Conservation (phyloP, 805 yeast genomes). For the Hanseniaspora jakobsenii region DNA sequence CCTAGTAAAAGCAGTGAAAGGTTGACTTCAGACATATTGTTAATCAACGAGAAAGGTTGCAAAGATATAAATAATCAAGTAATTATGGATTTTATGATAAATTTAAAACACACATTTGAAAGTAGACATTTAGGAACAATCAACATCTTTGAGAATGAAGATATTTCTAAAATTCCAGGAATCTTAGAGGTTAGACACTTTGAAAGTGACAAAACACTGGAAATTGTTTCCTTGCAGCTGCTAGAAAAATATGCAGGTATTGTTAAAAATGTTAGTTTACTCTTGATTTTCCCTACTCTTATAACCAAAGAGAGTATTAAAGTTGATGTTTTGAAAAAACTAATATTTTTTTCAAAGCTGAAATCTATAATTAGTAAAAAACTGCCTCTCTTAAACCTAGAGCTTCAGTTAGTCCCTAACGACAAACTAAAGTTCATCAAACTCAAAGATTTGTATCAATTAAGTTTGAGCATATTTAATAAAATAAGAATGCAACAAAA, state of each 20-base stretch:
- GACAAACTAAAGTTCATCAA: conserved; percentile 1
- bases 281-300: neutral
- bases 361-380: neutral
- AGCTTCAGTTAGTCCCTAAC: conserved; percentile 7
- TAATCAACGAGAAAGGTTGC: too few relatives aligned
- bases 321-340: neutral
- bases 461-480: conserved; percentile 3
- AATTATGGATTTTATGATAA: conserved; percentile 10
- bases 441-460: neutral
- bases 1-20: neutral
- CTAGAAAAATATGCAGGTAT: conserved; percentile 5
- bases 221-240: neutral
- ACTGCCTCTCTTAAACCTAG: neutral
- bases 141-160: too few relatives aligned
- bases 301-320: neutral
- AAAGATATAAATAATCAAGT: too few relatives aligned
- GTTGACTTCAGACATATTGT: too few relatives aligned
- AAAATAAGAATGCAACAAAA: conserved; percentile 1
- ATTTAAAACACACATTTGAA: neutral
- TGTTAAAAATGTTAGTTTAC: neutral
- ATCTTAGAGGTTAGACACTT: too few relatives aligned
- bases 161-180: too few relatives aligned
- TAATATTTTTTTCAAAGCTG: neutral
- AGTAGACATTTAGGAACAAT: conserved; percentile 1
- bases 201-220: neutral